These are phyloP conservation scores for Penicillium cataractarum DNA, from an alignment of 495 filamentous ascomycete genomes.

Conservation along the genomic window DNA sequence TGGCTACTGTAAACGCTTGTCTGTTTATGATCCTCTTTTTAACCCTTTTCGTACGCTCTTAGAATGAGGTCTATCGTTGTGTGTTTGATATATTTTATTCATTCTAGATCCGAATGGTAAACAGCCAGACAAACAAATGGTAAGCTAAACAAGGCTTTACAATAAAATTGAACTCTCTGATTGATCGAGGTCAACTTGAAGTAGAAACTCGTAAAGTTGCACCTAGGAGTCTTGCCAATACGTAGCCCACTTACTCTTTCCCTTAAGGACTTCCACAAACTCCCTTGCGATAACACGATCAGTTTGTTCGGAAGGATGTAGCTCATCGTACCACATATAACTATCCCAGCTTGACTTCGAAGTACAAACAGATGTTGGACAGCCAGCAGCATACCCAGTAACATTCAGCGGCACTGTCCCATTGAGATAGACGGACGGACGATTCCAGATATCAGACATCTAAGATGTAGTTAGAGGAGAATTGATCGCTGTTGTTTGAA, in stretches of 20 bases:
- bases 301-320: slow-evolving; percentile 2
- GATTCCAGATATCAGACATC: slow-evolving; percentile 6
- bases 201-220: not conserved
- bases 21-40: no score
- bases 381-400: not conserved
- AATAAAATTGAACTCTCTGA: no score
- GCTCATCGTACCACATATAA: slow-evolving; percentile 5
- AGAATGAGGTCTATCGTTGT: no score
- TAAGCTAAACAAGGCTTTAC: no score
- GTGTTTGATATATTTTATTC: no score
- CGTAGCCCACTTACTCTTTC: not conserved
- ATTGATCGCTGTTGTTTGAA: not conserved
- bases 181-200: not conserved
- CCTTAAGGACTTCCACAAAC: not conserved
- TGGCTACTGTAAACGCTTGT: no score
- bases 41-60: no score
- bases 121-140: no score
- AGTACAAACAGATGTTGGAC: not conserved
- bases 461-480: not conserved
- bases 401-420: slow-evolving; percentile 1
- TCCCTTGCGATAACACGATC: slow-evolving; percentile 3
- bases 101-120: no score
- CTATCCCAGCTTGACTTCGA: not conserved
- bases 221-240: not conserved
- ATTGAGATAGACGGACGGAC: not conserved